Conservation (phyloP, 2,329 filamentous ascomycete species). For the Cytospora piceae region DNA sequence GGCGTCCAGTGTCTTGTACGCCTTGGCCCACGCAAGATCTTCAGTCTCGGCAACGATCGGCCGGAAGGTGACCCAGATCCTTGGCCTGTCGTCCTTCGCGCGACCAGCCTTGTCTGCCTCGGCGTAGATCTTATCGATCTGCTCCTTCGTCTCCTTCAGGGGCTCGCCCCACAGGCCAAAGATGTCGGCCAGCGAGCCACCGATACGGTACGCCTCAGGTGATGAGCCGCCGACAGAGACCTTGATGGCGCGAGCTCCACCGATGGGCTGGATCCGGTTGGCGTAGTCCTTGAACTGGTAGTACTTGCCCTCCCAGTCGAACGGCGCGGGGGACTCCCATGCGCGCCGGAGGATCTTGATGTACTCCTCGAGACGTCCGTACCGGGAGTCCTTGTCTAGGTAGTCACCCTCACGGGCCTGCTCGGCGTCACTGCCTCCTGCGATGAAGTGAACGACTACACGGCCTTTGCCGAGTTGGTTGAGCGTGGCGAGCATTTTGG, state of each 20-base stretch:
- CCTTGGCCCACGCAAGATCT: conserved; percentile 65
- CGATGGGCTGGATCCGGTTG: conserved; percentile 56
- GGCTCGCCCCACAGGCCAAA: conserved; percentile 68
- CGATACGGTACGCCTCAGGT: conserved; percentile 61
- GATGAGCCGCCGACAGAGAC: conserved; percentile 64
- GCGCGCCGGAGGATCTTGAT: conserved; percentile 63
- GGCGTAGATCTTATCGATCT: conserved; percentile 63
- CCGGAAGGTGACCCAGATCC: conserved; percentile 68
- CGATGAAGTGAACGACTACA: conserved; percentile 66
- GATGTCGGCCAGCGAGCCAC: conserved; percentile 62
- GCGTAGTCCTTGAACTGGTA: conserved; percentile 63
- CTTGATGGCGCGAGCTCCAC: conserved; percentile 52
- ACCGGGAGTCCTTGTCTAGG: conserved; percentile 59
- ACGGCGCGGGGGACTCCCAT: conserved; percentile 59
- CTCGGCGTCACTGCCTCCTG: conserved; percentile 62
- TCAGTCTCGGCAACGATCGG: conserved; percentile 65
- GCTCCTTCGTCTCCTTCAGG: conserved; percentile 64
- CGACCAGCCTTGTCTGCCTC: conserved; percentile 62
- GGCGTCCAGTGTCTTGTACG: conserved; percentile 57
- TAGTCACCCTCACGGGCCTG: conserved; percentile 65
- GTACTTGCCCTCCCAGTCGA: conserved; percentile 64
- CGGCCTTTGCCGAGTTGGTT: conserved; percentile 62
- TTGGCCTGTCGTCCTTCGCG: conserved; percentile 49
- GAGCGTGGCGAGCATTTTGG: conserved; percentile 63
- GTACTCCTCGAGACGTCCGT: conserved; percentile 63